Conservation (phyloP, 331 rosid genomes). For the Acacia concinna region DNA sequence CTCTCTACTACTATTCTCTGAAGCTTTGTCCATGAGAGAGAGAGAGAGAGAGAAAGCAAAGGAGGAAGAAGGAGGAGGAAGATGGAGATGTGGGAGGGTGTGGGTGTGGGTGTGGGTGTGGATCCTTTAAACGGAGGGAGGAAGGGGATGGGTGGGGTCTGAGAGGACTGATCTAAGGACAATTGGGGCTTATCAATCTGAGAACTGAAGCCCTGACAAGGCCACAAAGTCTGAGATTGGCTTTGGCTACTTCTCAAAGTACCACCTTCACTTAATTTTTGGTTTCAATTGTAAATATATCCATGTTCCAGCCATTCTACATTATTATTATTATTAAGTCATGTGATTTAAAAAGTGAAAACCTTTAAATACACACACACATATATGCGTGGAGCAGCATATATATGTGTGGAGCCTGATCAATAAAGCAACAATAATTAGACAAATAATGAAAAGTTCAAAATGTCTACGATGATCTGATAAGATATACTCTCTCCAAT, state of each 20-base stretch:
- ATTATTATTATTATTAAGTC: background rate
- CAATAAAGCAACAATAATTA: background rate
- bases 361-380: too few species aligned
- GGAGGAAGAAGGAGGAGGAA: background rate
- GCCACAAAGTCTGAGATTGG: slow-evolving; percentile 59
- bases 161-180: slow-evolving; percentile 33
- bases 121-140: slow-evolving; percentile 34
- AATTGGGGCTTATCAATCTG: slow-evolving; percentile 82
- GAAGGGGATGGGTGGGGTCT: slow-evolving; percentile 33
- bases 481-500: too few species aligned
- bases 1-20: slow-evolving; percentile 50
- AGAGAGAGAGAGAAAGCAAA: background rate
- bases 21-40: slow-evolving; percentile 60
- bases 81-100: background rate
- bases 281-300: slow-evolving; percentile 28
- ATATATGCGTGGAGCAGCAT: too few species aligned
- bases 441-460: background rate
- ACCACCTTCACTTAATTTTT: slow-evolving; percentile 44
- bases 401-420: too few species aligned
- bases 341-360: background rate
- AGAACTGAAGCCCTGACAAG: slow-evolving; percentile 78
- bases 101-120: background rate
- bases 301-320: background rate
- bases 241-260: slow-evolving; percentile 75
- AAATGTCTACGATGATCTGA: background rate